A percentile compares a stretch with the other conserved stretches of the same genome.
These are phyloP conservation scores for Peniophora sp. DNA, from an alignment of 1,284 basidiomycete genomes.

Conservation along the genomic window DNA sequence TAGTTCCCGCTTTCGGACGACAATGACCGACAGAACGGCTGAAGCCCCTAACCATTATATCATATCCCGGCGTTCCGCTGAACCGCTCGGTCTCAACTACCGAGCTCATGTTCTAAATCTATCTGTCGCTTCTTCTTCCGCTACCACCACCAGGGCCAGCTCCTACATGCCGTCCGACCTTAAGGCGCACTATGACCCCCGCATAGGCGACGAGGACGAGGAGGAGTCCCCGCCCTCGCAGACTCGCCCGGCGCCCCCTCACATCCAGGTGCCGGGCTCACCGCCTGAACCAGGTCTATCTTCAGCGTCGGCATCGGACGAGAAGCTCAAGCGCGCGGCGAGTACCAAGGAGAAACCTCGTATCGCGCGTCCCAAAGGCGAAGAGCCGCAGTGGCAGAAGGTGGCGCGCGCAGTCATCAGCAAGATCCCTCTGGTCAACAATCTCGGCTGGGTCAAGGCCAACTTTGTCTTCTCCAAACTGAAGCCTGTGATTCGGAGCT, in stretches of 20 bases:
- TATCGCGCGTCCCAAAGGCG: no score
- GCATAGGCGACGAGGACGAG: constrained; percentile 17
- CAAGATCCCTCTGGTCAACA: constrained; percentile 15
- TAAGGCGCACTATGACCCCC: constrained; percentile 8
- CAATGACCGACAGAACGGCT: no score
- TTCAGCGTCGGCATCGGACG: background rate
- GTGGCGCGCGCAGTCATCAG: no score
- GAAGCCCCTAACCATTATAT: no score
- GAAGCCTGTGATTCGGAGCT: constrained; percentile 60
- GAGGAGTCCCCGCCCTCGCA: background rate
- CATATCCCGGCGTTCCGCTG: no score
- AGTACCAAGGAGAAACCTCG: constrained; percentile 1
- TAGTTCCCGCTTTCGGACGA: no score
- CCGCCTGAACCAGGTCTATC: background rate
- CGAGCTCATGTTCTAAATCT: no score
- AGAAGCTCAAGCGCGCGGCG: background rate
- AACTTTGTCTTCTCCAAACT: constrained; percentile 52
- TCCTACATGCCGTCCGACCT: no score
- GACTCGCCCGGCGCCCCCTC: background rate
- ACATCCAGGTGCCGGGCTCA: background rate
- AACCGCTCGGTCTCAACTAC: no score
- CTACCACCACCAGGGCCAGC: background rate
- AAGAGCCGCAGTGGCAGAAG: no score
- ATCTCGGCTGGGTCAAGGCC: constrained; percentile 45
- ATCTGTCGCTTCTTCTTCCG: background rate